Evolutionary conservation across 345 rosid genomes (phyloP), one percentile per base, ranked within the genome.

Genomic region (Gossypium mustelinum): DNA sequence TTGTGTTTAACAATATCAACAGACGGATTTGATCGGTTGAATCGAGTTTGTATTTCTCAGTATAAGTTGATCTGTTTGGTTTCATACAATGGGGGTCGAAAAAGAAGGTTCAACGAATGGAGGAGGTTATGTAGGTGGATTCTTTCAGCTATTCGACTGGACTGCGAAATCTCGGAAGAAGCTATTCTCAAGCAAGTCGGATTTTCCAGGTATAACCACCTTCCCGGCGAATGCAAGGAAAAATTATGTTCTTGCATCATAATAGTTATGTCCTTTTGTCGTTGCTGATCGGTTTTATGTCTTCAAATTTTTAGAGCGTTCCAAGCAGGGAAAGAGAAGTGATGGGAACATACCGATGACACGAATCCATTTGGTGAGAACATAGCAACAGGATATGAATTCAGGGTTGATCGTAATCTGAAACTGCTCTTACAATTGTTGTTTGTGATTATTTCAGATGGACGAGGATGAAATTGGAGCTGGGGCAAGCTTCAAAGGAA

Each of bases 141-240:
- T 91, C 80, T 85, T 91, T 77, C 97, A 91, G 84, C 84, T 94
- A 74, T 93, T 94, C 83, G 98, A 94, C 70, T 94, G 98, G 98
- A 89, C 80, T 64, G 98, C 96, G 22, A 94, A 93, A 86, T 94
- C 99, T 43, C 85, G 96, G 81, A 93, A 94, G 91, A 94, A 91
- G 83, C 81, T 94, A 54, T 92, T 94, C 84, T 89, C 98, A 2
- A 81, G 86, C 89, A 89, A 88, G 72, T 84, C 92, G 12, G 94
- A 91, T 59, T 78, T 81, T 75, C 89, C 89, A 79, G 94, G 94
- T 88, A 75, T 74, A 17, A 44, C 54, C 9, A 11, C 27, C 60
- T 8, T 56, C 25, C 27, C 25, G 5, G 25, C 1, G 3, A 29
- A 24, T 57, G 27, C 10, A 68, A 61, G 8, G 56, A 18, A 22